Base-by-base conservation (phyloP, 345 rosid genomes). In the Rhizophora apiculata region DNA sequence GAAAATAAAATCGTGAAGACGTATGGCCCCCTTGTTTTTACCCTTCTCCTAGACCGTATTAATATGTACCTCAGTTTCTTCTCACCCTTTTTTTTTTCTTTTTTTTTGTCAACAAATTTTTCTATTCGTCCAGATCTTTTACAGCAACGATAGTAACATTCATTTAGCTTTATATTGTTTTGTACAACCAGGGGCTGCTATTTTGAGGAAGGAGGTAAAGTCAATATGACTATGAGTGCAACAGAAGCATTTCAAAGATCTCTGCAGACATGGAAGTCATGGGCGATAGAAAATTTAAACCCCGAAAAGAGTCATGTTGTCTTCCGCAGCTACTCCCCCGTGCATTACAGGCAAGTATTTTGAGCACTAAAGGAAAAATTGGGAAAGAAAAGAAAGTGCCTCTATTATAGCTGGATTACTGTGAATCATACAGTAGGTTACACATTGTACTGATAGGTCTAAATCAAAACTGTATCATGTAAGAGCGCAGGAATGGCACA, bases 271-370 rank as follows among this genome's bases (percentile, higher is more conserved):
- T 79, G 83, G 85, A 88, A 80, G 82, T 76, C 85, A 37, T 86
- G 99, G 96, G 78, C 79, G 13, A 54, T 60, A 24, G 27, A 83
- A 39, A 87, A 66, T 54, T 75, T 88, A 29, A 83, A 88, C 71
- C 82, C 85, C 0, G 43, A 80, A 21, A 83, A 65, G 55, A 88
- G 80, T 72, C 85, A 79, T 67, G 70, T 88, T 70, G 87, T 95
- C 84, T 85, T 88, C 70, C 85, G 94, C 24, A 85, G 93, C 81
- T 88, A 79, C 80, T 87, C 97, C 57, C 94, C 99, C 0, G 84
- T 76, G 52, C 97, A 96, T 79, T 92, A 80, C 89, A 87, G 88
- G 97, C 81, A 63, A 77, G 82, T 70, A 30, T 49, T 29, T 8
- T 22, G 21, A 21, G 18, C 27, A 6, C 51, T 15, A 3, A 49